phyloP scores from a whole-genome alignment of 139 green algal genomes.

The Chlorella sp. region DNA sequence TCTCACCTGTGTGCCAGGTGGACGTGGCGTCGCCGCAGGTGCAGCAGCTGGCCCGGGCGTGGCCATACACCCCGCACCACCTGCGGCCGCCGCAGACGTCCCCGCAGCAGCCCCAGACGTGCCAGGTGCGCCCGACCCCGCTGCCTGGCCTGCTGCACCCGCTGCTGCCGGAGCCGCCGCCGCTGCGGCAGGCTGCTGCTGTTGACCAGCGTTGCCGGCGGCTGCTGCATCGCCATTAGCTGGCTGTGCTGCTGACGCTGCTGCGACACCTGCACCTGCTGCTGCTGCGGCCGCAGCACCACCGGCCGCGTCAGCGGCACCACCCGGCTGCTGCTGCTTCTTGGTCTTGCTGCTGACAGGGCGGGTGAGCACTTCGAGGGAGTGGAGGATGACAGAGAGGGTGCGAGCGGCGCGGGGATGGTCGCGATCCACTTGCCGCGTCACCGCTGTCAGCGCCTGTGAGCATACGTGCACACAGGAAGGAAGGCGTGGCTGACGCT shows the following conservation, averaged over 20 bases:
- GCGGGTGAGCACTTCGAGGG: slow-evolving; percentile 80
- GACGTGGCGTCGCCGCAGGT: background rate
- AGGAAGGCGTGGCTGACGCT: too few species aligned
- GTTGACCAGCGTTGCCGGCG: background rate
- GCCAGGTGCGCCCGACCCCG: background rate
- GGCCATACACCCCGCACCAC: background rate
- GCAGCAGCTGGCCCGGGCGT: background rate
- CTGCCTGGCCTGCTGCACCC: background rate
- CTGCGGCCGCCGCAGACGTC: background rate
- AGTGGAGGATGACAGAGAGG: slow-evolving; percentile 66
- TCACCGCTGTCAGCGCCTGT: slow-evolving; percentile 45
- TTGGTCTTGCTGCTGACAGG: background rate
- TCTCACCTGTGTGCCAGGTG: background rate
- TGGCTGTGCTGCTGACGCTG: background rate
- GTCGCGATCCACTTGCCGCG: slow-evolving; percentile 54
- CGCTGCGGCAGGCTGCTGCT: too few species aligned
- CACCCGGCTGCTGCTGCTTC: background rate
- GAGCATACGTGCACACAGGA: too few species aligned
- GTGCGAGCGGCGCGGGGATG: slow-evolving; percentile 47
- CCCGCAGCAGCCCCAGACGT: slow-evolving; percentile 5
- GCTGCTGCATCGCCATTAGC: background rate
- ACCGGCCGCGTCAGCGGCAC: background rate
- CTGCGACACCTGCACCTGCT: background rate
- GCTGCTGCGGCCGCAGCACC: background rate
- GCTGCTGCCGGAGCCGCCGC: background rate